phyloP scores from a whole-genome alignment of 2,329 filamentous ascomycete genomes.

The Epichloe uncinata region DNA sequence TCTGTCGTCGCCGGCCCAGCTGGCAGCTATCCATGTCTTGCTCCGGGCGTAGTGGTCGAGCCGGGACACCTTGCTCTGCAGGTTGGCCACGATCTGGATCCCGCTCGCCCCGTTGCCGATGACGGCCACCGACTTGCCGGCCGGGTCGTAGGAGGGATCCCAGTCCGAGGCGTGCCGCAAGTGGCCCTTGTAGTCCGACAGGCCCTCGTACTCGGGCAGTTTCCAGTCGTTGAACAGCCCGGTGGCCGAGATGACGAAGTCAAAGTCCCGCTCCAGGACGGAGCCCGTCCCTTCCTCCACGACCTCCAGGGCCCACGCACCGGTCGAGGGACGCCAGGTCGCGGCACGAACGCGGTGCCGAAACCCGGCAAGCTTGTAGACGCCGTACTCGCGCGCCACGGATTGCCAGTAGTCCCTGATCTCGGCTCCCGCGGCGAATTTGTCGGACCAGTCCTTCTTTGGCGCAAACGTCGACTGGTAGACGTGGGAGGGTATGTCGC shows the following conservation, averaged over 20 bases:
- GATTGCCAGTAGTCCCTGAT: conserved; percentile 54
- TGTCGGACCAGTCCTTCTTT: conserved; percentile 55
- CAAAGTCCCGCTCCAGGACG: conserved; percentile 32
- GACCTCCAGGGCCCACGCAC: conserved; percentile 40
- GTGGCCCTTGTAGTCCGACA: conserved; percentile 38
- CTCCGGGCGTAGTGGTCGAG: conserved; percentile 54
- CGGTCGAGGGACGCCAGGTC: conserved; percentile 39
- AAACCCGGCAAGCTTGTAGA: conserved; percentile 45
- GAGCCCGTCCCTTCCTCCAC: conserved; percentile 19
- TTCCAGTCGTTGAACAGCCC: conserved; percentile 55
- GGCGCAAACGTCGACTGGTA: conserved; percentile 57
- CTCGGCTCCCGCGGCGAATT: conserved; percentile 53
- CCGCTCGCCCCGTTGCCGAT: conserved; percentile 52
- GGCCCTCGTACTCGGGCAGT: conserved; percentile 46
- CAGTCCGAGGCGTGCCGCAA: conserved; percentile 50
- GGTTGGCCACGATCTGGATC: conserved; percentile 40
- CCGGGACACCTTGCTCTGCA: conserved; percentile 33
- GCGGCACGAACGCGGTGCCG: conserved; percentile 40
- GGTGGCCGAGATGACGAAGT: conserved; percentile 50
- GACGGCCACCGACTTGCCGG: conserved; percentile 38
- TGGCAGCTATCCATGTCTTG: conserved; percentile 53
- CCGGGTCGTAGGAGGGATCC: conserved; percentile 36
- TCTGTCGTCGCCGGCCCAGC: conserved; percentile 42
- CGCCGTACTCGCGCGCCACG: conserved; percentile 48
- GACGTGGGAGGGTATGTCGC: conserved; percentile 55